Percentiles rank a stretch among this genome's conserved stretches.
Evolutionary conservation across 805 yeast genomes (phyloP).

Genomic region (Metschnikowia rubicola): DNA sequence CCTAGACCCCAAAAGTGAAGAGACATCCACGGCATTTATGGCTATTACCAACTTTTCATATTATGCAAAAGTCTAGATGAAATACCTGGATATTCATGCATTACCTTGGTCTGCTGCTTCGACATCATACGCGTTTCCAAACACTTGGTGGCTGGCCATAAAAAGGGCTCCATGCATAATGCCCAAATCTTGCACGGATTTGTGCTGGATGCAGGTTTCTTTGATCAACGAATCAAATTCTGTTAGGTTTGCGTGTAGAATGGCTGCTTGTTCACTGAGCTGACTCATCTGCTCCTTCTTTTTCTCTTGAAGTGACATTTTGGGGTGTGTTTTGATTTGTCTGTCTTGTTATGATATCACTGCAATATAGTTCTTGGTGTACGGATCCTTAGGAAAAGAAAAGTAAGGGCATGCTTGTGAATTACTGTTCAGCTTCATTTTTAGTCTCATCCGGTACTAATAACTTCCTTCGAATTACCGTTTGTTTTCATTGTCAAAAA

Average conservation of each 20-base stretch:
- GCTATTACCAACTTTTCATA: no score
- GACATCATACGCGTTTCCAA: conserved; percentile 4
- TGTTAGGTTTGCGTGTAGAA: conserved; percentile 52
- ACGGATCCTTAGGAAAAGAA: background rate
- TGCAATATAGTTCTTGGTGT: background rate
- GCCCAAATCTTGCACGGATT: conserved; percentile 51
- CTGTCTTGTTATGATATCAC: background rate
- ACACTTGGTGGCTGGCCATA: conserved; percentile 42
- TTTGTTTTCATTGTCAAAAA: no score
- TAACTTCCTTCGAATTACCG: no score
- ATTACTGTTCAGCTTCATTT: no score
- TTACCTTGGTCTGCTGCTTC: no score
- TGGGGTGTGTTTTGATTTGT: background rate
- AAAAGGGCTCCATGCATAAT: conserved; percentile 53
- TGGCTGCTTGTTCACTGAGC: conserved; percentile 50
- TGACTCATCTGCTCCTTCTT: conserved; percentile 23
- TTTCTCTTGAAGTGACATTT: conserved; percentile 11
- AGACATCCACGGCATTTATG: no score
- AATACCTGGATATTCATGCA: no score
- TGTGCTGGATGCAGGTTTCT: conserved; percentile 51
- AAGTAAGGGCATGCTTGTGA: no score
- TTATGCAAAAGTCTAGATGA: no score
- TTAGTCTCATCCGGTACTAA: no score
- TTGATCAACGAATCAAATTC: conserved; percentile 51
- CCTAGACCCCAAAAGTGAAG: no score